These are phyloP conservation scores for Curvularia hawaiiensis DNA, from an alignment of 2,329 filamentous ascomycete genomes.

Conservation along the genomic window DNA sequence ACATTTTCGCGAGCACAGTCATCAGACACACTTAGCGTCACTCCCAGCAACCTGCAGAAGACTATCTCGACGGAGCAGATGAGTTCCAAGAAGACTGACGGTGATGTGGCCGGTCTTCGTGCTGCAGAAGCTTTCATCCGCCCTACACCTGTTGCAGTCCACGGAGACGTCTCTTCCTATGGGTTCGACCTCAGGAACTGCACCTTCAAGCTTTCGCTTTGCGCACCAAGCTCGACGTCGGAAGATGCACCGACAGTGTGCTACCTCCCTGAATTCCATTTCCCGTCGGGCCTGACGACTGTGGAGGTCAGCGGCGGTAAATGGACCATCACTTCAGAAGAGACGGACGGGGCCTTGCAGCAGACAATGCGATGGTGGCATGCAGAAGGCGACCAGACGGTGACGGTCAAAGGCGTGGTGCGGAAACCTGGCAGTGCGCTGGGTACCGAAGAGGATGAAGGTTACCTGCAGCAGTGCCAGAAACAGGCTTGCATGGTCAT, in stretches of 20 bases:
- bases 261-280: conserved; percentile 91
- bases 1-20: conserved; percentile 61
- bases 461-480: conserved; percentile 72
- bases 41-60: conserved; percentile 75
- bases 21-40: conserved; percentile 60
- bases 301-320: conserved; percentile 84
- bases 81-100: conserved; percentile 36
- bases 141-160: conserved; percentile 77
- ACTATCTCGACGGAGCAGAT: conserved; percentile 66
- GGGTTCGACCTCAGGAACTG: conserved; percentile 84
- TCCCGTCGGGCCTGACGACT: conserved; percentile 72
- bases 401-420: conserved; percentile 76
- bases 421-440: conserved; percentile 56
- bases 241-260: conserved; percentile 77
- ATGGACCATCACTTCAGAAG: conserved; percentile 81
- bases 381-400: conserved; percentile 77
- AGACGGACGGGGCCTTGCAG: conserved; percentile 69
- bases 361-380: conserved; percentile 95
- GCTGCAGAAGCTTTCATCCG: conserved; percentile 93
- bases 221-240: conserved; percentile 62
- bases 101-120: conserved; percentile 66
- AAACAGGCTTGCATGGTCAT: conserved; percentile 52
- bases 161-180: conserved; percentile 72
- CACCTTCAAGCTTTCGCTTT: conserved; percentile 74
- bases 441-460: conserved; percentile 71